Evolutionary conservation across 2,329 filamentous ascomycete genomes (phyloP).

Genomic region (Cladosporium sphaerospermum): DNA sequence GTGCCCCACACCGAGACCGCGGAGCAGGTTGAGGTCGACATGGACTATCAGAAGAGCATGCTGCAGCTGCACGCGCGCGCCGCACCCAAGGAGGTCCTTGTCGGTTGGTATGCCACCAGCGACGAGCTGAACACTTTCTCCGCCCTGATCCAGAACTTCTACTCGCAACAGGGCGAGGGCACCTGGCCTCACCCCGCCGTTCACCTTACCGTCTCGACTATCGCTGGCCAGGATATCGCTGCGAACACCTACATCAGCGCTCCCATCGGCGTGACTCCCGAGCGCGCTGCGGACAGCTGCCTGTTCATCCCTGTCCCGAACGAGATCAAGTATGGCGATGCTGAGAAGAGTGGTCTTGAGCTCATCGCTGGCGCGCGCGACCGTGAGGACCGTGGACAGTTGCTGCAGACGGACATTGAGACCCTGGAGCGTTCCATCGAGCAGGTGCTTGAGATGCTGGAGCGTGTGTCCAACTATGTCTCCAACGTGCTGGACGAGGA

Average conservation of each 20-base stretch:
- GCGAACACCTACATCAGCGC: slow-evolving; percentile 92
- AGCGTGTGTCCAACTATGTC: slow-evolving; percentile 87
- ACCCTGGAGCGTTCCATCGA: slow-evolving; percentile 77
- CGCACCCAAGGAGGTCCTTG: slow-evolving; percentile 84
- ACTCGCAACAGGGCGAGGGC: slow-evolving; percentile 91
- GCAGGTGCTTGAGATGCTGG: slow-evolving; percentile 81
- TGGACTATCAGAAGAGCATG: slow-evolving; percentile 99
- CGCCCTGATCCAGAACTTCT: slow-evolving; percentile 99
- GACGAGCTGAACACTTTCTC: slow-evolving; percentile 97
- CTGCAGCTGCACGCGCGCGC: slow-evolving; percentile 89
- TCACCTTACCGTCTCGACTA: slow-evolving; percentile 89
- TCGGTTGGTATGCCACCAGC: slow-evolving; percentile 98
- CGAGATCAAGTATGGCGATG: slow-evolving; percentile 82
- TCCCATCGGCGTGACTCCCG: slow-evolving; percentile 87
- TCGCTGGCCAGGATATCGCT: slow-evolving; percentile 81
- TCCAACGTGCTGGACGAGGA: slow-evolving; percentile 92
- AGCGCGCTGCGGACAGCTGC: slow-evolving; percentile 91
- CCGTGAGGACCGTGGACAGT: slow-evolving; percentile 64
- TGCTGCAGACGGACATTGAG: slow-evolving; percentile 82
- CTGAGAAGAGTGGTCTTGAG: slow-evolving; percentile 71
- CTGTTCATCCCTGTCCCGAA: slow-evolving; percentile 97
- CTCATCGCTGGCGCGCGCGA: slow-evolving; percentile 78
- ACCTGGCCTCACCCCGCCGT: slow-evolving; percentile 97
- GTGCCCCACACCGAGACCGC: slow-evolving; percentile 97
- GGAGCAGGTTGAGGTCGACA: slow-evolving; percentile 98